Evolutionary conservation across 768 basidiomycete species (phyloP).

Genomic region (Filobasidium wieringae): DNA sequence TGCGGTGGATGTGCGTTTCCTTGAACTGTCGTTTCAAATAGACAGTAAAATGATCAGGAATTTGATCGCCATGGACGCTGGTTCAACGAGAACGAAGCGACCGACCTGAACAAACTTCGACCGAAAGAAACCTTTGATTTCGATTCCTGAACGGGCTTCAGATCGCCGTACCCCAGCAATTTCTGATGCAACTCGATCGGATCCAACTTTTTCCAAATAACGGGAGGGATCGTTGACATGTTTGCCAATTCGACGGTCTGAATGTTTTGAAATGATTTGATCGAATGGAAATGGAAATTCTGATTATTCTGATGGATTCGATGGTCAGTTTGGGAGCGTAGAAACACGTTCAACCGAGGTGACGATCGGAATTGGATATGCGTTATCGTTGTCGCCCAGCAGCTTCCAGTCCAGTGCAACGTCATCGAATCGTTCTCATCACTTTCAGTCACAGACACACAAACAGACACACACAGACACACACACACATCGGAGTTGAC

Average conservation of each 20-base stretch:
- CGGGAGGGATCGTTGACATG: not conserved
- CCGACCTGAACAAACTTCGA: not conserved
- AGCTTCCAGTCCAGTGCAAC: not conserved
- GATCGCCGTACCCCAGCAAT: not conserved
- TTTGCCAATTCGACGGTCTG: not conserved
- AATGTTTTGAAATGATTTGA: not conserved
- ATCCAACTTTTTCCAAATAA: not conserved
- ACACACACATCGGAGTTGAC: slow-evolving; percentile 49
- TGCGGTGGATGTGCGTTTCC: not conserved
- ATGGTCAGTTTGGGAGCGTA: too few species aligned
- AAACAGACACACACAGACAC: not conserved
- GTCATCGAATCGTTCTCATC: not conserved
- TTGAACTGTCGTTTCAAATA: not conserved
- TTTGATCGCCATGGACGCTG: too few species aligned
- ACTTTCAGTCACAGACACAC: not conserved
- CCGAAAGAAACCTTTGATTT: not conserved
- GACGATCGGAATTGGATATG: not conserved
- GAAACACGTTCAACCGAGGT: not conserved
- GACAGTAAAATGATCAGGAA: not conserved
- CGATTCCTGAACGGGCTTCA: not conserved
- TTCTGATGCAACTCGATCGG: not conserved
- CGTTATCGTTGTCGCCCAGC: not conserved
- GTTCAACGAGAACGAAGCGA: not conserved
- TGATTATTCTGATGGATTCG: too few species aligned
- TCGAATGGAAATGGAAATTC: not conserved